phyloP scores from a whole-genome alignment of 441 rosid species.

The Cnidoscolus chayamansa region DNA sequence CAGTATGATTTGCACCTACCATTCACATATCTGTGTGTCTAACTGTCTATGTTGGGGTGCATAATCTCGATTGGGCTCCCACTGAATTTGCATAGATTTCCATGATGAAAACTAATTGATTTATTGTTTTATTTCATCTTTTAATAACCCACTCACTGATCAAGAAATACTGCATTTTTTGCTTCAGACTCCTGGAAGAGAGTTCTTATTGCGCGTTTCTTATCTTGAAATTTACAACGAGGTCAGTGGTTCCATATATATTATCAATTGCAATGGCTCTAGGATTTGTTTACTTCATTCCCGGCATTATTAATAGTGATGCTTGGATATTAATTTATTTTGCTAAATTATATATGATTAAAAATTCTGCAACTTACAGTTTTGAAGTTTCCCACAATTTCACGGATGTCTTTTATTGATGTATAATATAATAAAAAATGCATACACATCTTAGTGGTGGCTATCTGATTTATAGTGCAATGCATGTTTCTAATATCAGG shows the following conservation, averaged over 20 bases:
- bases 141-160: constrained; percentile 7
- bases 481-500: constrained; percentile 48
- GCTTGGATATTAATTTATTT: neutral
- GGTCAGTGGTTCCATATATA: constrained; percentile 43
- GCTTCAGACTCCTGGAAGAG: constrained; percentile 97
- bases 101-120: neutral
- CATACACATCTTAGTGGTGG: neutral
- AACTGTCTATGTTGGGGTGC: too few species aligned
- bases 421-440: neutral
- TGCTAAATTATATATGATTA: neutral
- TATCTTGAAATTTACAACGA: constrained; percentile 99
- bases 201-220: constrained; percentile 94
- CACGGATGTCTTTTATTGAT: neutral
- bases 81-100: neutral
- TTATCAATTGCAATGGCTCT: neutral
- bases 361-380: neutral
- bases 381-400: constrained; percentile 1
- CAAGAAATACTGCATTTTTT: constrained; percentile 24
- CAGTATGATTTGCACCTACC: neutral
- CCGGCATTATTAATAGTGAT: neutral
- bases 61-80: neutral
- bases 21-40: neutral
- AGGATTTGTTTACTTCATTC: neutral
- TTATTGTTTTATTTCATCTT: neutral
- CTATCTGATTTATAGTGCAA: constrained; percentile 21